These are phyloP conservation scores for Ogataea hybrid DNA, from an alignment of 1,139 yeast species.

Conservation along the genomic window DNA sequence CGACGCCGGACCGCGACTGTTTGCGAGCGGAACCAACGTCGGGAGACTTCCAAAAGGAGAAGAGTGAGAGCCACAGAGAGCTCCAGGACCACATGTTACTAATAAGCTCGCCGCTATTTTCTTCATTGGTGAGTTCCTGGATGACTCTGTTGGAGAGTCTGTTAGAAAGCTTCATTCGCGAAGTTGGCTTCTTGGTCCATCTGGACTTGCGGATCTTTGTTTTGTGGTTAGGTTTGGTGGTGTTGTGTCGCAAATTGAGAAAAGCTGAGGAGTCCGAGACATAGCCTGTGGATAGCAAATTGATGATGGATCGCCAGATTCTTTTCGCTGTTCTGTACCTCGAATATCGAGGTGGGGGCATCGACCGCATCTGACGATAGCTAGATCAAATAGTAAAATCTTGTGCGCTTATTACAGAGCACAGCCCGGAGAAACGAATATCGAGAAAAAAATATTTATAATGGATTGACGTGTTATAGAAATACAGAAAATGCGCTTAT, in stretches of 20 bases:
- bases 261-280: constrained; percentile 33
- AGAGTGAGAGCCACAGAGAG: constrained; percentile 17
- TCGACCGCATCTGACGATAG: constrained; percentile 29
- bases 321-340: constrained; percentile 30
- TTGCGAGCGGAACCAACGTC: constrained; percentile 3
- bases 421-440: constrained; percentile 6
- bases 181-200: constrained; percentile 30
- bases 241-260: constrained; percentile 19
- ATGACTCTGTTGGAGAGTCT: constrained; percentile 23
- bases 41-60: constrained; percentile 17
- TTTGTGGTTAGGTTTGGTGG: constrained; percentile 20
- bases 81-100: constrained; percentile 19
- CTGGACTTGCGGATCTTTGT: constrained; percentile 32
- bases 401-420: constrained; percentile 11
- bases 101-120: constrained; percentile 17
- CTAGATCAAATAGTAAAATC: constrained; percentile 6
- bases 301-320: constrained; percentile 30
- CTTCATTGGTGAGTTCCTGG: constrained; percentile 27
- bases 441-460: constrained; percentile 1
- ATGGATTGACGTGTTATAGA: constrained; percentile 12
- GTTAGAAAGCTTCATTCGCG: constrained; percentile 26
- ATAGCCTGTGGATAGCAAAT: constrained; percentile 31
- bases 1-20: constrained; percentile 7
- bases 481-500: constrained; percentile 10
- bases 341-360: constrained; percentile 35